Conservation (phyloP, 306 rosid species). For the Ammopiptanthus mongolicus region DNA sequence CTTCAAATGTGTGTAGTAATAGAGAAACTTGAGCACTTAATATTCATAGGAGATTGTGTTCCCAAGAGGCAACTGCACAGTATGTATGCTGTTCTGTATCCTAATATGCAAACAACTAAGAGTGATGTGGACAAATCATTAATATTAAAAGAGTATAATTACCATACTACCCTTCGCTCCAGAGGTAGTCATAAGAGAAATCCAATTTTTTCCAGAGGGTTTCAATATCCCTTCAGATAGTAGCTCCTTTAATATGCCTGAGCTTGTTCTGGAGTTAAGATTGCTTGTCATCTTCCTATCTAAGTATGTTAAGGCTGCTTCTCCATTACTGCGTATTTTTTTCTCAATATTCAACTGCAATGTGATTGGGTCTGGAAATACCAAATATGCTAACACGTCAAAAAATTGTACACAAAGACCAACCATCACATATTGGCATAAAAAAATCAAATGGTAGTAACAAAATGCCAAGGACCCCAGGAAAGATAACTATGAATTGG, state of each 20-base stretch:
- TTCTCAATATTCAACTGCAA: conserved; percentile 73
- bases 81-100: not conserved
- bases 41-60: not conserved
- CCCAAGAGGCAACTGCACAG: not conserved
- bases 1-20: not conserved
- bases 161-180: conserved; percentile 97
- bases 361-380: conserved; percentile 60
- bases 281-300: conserved; percentile 82
- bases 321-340: conserved; percentile 69
- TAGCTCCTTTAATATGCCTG: conserved; percentile 68
- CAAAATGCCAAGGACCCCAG: not conserved
- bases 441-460: not conserved
- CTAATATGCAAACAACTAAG: not conserved
- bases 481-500: not conserved
- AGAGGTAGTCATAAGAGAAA: conserved; percentile 95
- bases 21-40: not conserved
- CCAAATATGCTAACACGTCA: not conserved
- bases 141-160: conserved; percentile 30
- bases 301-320: conserved; percentile 75
- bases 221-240: conserved; percentile 67
- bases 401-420: no score
- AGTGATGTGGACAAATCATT: not conserved
- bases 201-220: conserved; percentile 79
- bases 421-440: not conserved
- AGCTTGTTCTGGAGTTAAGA: conserved; percentile 69